Conservation (phyloP, 1,139 yeast genomes). For the Kluyveromyces marxianus region DNA sequence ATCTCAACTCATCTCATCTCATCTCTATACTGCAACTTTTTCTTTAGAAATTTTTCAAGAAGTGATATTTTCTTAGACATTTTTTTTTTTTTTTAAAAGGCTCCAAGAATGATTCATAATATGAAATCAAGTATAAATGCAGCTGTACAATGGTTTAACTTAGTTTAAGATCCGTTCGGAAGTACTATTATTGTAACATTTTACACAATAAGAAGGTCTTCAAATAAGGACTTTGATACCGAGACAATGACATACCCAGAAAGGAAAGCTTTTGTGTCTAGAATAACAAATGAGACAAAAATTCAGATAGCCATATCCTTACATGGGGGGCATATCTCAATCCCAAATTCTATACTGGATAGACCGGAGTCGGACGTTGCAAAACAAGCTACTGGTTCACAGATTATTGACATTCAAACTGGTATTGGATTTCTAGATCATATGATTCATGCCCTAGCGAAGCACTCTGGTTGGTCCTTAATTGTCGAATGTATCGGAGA, state of each 20-base stretch:
- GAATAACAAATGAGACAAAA: constrained; percentile 89
- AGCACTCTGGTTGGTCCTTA: constrained; percentile 94
- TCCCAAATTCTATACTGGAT: constrained; percentile 47
- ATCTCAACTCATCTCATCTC: neutral
- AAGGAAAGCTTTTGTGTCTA: constrained; percentile 48
- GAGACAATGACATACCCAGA: constrained; percentile 10
- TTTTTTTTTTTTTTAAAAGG: neutral
- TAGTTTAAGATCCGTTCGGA: no score
- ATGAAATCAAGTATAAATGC: no score
- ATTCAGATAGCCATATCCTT: constrained; percentile 78
- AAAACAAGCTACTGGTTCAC: constrained; percentile 42
- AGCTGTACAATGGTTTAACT: neutral
- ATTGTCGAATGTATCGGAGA: constrained; percentile 89
- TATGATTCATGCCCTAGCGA: constrained; percentile 94
- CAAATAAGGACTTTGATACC: neutral
- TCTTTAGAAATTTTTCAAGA: neutral
- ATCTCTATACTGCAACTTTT: neutral
- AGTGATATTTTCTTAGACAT: neutral
- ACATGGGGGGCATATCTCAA: constrained; percentile 70
- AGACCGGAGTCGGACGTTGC: constrained; percentile 41
- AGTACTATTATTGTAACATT: neutral
- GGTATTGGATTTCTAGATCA: constrained; percentile 96
- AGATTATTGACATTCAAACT: constrained; percentile 71
- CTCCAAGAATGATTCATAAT: constrained; percentile 1
- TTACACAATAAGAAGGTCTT: neutral